Conservation (phyloP, 2,329 filamentous ascomycete genomes). For the Fusarium secorum region DNA sequence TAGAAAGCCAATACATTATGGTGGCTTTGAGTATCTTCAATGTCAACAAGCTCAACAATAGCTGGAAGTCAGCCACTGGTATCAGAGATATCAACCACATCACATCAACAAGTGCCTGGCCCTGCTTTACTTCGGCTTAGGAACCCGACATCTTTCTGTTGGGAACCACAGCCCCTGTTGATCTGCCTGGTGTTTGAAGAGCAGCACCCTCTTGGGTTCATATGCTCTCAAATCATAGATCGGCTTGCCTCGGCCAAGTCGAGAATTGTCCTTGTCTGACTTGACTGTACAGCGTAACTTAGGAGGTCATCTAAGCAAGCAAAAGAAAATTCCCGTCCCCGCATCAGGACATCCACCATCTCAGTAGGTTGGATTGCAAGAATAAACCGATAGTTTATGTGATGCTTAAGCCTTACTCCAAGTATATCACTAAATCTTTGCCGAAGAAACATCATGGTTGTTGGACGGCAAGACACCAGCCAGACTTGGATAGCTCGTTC, state of each 20-base stretch:
- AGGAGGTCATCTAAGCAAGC: neutral
- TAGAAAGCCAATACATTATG: neutral
- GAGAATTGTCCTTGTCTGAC: neutral
- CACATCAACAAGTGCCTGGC: neutral
- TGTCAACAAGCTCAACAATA: neutral
- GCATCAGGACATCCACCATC: neutral
- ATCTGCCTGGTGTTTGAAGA: neutral
- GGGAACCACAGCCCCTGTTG: slow-evolving; percentile 3
- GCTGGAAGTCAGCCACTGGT: neutral
- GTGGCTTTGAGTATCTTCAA: neutral
- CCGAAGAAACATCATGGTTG: neutral
- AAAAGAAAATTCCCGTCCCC: neutral
- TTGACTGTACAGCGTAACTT: neutral
- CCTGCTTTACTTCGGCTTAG: slow-evolving; percentile 5
- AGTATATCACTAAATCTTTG: neutral
- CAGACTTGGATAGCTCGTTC: slow-evolving; percentile 6
- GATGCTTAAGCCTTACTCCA: neutral
- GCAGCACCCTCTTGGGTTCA: neutral
- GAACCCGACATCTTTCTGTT: slow-evolving; percentile 14
- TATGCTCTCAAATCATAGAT: neutral
- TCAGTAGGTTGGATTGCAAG: neutral
- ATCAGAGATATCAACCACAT: slow-evolving; percentile 16
- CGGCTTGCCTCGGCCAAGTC: slow-evolving; percentile 22
- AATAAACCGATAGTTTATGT: neutral
- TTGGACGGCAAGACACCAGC: neutral